phyloP scores from a whole-genome alignment of 2,329 filamentous ascomycete genomes.

The Trichoderma endophyticum region DNA sequence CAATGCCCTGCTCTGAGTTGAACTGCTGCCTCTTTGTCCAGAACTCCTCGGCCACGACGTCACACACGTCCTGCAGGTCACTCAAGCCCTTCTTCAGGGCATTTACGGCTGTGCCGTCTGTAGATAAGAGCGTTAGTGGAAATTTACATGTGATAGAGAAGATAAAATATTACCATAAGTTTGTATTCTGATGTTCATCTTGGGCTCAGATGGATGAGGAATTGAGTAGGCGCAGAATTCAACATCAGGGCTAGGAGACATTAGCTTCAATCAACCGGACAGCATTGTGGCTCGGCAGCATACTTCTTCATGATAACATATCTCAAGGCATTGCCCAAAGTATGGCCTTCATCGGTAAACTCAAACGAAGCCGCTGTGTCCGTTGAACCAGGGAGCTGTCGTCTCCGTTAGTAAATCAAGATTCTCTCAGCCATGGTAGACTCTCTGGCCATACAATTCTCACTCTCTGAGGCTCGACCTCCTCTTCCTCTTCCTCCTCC shows the following conservation, averaged over 20 bases:
- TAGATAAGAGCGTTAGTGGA: constrained; percentile 21
- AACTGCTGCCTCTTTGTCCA: constrained; percentile 49
- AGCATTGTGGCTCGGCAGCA: background rate
- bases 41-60: constrained; percentile 92
- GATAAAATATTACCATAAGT: constrained; percentile 71
- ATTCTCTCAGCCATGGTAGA: background rate
- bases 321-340: constrained; percentile 86
- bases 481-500: constrained; percentile 40
- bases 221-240: constrained; percentile 99
- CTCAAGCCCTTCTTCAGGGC: constrained; percentile 86
- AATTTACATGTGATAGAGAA: background rate
- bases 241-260: constrained; percentile 73
- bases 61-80: constrained; percentile 87
- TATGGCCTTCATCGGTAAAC: constrained; percentile 91
- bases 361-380: constrained; percentile 93
- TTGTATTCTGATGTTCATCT: constrained; percentile 97
- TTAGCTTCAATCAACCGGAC: constrained; percentile 4
- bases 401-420: constrained; percentile 15
- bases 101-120: constrained; percentile 76
- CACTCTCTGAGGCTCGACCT: constrained; percentile 54
- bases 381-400: constrained; percentile 78
- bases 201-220: constrained; percentile 89
- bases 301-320: constrained; percentile 99
- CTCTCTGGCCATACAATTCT: constrained; percentile 51
- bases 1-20: constrained; percentile 35